Conservation (phyloP, 805 yeast genomes). For the Peterozyma toletana region DNA sequence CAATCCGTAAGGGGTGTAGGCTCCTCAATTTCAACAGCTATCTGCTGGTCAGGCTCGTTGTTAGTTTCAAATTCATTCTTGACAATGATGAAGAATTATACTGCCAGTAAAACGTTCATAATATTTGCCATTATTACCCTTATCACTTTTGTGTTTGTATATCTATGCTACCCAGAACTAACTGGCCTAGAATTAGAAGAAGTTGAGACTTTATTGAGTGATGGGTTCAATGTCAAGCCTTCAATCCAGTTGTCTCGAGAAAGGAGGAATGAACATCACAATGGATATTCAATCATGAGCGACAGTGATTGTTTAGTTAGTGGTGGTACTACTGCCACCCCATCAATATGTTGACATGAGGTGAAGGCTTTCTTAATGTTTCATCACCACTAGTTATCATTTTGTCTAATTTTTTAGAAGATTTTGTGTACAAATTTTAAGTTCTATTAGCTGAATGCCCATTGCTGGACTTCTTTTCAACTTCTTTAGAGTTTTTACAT, state of each 20-base stretch:
- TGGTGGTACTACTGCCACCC: too few relatives aligned
- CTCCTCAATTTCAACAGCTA: conserved; percentile 25
- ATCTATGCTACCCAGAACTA: conserved; percentile 42
- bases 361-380: too few relatives aligned
- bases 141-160: conserved; percentile 35
- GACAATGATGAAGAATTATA: conserved; percentile 42
- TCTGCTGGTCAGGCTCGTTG: conserved; percentile 47
- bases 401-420: too few relatives aligned
- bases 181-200: conserved; percentile 47
- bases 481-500: too few relatives aligned
- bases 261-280: neutral
- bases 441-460: too few relatives aligned
- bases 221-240: conserved; percentile 39
- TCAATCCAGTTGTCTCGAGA: conserved; percentile 23
- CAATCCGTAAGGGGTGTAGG: conserved; percentile 49
- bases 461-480: too few relatives aligned
- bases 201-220: conserved; percentile 34
- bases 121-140: conserved; percentile 40
- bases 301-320: too few relatives aligned
- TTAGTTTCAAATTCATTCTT: conserved; percentile 44
- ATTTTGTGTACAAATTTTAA: too few relatives aligned
- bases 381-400: too few relatives aligned
- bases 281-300: neutral
- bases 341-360: too few relatives aligned
- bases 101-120: conserved; percentile 44